phyloP scores from a whole-genome alignment of 305 asterid species.

The Fraxinus sp. region DNA sequence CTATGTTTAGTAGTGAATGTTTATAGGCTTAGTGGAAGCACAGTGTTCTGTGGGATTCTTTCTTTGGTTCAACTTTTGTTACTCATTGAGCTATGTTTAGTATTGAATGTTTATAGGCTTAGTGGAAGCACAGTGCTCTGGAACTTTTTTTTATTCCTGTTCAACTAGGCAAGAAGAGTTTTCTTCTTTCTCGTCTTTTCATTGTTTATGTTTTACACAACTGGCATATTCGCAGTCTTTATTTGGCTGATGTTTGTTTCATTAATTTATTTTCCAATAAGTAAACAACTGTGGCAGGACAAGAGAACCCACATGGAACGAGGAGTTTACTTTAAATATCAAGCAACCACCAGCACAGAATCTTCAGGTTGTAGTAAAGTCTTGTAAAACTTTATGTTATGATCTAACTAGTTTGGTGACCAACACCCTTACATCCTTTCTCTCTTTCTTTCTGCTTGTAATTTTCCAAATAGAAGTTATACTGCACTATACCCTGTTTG shows the following conservation, averaged over 20 bases:
- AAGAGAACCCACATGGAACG: constrained; percentile 95
- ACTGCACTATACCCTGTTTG: neutral
- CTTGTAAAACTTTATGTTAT: constrained; percentile 9
- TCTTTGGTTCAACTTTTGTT: neutral
- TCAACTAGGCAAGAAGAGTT: neutral
- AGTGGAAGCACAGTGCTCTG: neutral
- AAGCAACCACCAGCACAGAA: constrained; percentile 63
- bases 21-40: neutral
- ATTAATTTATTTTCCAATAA: constrained; percentile 16
- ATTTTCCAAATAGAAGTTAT: neutral
- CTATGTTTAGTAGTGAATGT: constrained; percentile 10
- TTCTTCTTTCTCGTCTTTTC: constrained; percentile 9
- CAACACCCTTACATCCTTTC: neutral
- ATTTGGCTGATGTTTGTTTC: neutral
- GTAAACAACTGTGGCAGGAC: constrained; percentile 56
- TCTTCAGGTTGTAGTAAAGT: constrained; percentile 70
- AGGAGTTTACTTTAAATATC: constrained; percentile 81
- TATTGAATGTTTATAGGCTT: neutral
- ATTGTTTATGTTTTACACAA: neutral
- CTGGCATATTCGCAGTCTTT: constrained; percentile 1
- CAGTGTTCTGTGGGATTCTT: neutral
- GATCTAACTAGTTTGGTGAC: neutral
- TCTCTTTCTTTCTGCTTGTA: neutral
- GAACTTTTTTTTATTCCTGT: neutral
- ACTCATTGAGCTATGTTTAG: neutral